These are phyloP conservation scores for Withania somnifera DNA, from an alignment of 305 asterid species.

Conservation along the genomic window DNA sequence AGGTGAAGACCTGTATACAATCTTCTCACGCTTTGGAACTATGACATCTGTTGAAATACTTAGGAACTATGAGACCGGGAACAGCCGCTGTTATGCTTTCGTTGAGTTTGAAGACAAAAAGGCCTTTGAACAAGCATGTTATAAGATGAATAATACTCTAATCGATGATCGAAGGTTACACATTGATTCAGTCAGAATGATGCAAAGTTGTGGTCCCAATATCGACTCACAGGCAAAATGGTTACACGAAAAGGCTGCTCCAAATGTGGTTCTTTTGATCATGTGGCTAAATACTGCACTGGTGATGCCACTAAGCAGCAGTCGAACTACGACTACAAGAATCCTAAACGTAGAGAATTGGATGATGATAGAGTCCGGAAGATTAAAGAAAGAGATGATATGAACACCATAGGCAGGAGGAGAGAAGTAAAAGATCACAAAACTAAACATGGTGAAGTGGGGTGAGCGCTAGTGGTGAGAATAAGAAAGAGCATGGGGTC, in stretches of 20 bases:
- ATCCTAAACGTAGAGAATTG: constrained; percentile 13
- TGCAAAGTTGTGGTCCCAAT: no score
- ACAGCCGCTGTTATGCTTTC: no score
- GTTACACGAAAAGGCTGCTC: constrained; percentile 25
- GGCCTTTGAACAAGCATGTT: no score
- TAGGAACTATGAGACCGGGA: no score
- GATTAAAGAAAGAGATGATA: constrained; percentile 25
- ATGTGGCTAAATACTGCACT: constrained; percentile 81
- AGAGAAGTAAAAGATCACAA: constrained; percentile 20
- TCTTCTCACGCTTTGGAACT: no score
- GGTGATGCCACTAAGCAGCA: constrained; percentile 47
- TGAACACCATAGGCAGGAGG: constrained; percentile 14
- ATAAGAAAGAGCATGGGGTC: constrained; percentile 33
- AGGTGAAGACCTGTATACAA: no score
- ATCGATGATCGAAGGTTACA: no score
- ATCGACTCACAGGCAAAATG: no score
- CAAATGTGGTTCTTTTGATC: constrained; percentile 89
- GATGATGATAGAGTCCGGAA: constrained; percentile 22
- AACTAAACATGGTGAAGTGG: constrained; percentile 17
- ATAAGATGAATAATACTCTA: no score
- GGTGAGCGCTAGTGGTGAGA: constrained; percentile 24
- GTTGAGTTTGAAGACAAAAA: no score
- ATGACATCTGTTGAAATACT: no score
- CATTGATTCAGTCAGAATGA: no score
- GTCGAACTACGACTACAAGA: constrained; percentile 41